phyloP scores from a whole-genome alignment of 202 grass and related monocot genomes.

The Miscanthus sacchariflorus region DNA sequence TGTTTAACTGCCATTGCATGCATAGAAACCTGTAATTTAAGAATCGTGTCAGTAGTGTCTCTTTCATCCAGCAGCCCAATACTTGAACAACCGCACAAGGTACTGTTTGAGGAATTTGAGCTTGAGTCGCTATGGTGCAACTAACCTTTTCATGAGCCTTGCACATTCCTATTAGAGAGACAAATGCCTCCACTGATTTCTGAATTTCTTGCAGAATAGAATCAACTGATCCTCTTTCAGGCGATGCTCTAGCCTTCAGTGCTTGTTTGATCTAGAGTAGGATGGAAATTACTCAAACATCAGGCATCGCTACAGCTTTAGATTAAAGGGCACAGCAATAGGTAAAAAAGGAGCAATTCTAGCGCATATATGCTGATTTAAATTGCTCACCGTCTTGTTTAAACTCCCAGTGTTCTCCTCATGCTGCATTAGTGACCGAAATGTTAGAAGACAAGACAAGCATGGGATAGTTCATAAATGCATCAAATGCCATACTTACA shows the following conservation, averaged over 20 bases:
- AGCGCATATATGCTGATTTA: conserved; percentile 25
- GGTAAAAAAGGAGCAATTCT: neutral
- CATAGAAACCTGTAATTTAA: conserved; percentile 65
- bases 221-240: conserved; percentile 56
- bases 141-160: conserved; percentile 77
- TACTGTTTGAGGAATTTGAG: conserved; percentile 26
- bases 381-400: conserved; percentile 70
- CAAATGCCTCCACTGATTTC: conserved; percentile 77
- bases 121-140: conserved; percentile 25
- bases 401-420: conserved; percentile 82
- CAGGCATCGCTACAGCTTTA: conserved; percentile 10
- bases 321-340: neutral
- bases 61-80: conserved; percentile 42
- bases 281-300: conserved; percentile 31
- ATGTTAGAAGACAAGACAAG: conserved; percentile 35
- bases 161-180: conserved; percentile 71
- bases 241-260: conserved; percentile 56
- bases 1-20: conserved; percentile 92
- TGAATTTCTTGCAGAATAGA: conserved; percentile 57
- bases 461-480: conserved; percentile 29
- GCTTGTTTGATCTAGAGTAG: conserved; percentile 75
- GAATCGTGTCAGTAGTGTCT: neutral
- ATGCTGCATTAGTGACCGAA: conserved; percentile 65
- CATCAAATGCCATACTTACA: conserved; percentile 55
- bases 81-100: conserved; percentile 34